Percentiles rank a stretch among this genome's conserved stretches.
These are phyloP conservation scores for Ophiostoma pallidulum DNA, from an alignment of 2,329 filamentous ascomycete species.

Conservation along the genomic window DNA sequence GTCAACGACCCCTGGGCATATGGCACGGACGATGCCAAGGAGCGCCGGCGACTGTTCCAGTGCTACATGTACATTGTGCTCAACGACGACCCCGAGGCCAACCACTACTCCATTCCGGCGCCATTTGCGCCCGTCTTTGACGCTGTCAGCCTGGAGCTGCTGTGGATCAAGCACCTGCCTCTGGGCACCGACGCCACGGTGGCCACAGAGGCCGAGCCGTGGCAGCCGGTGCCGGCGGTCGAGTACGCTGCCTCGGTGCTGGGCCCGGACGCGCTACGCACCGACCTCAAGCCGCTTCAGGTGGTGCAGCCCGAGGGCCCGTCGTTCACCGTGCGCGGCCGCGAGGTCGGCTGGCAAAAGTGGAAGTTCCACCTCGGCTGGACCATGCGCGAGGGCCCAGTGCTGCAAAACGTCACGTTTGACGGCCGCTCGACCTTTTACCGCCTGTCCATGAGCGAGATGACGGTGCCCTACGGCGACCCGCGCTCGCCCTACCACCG, in stretches of 20 bases:
- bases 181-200: background rate
- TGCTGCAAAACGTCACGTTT: constrained; percentile 60
- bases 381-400: constrained; percentile 59
- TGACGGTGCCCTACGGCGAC: too few species aligned
- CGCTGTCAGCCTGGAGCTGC: background rate
- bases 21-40: constrained; percentile 2
- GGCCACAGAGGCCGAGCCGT: background rate
- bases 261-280: constrained; percentile 26
- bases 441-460: too few species aligned
- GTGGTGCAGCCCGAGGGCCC: constrained; percentile 12
- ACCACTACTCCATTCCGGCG: constrained; percentile 6
- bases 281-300: constrained; percentile 45
- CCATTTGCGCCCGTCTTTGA: constrained; percentile 7
- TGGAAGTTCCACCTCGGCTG: constrained; percentile 62
- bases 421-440: too few species aligned
- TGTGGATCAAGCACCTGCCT: constrained; percentile 1
- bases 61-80: constrained; percentile 8
- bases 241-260: constrained; percentile 28
- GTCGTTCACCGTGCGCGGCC: constrained; percentile 40
- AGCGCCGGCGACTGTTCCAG: constrained; percentile 23
- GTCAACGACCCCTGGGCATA: constrained; percentile 4
- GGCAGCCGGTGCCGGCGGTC: background rate
- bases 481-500: too few species aligned
- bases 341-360: constrained; percentile 49
- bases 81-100: background rate